These are phyloP conservation scores for Isabelozyma pseudorhagii DNA, from an alignment of 805 yeast species.

Conservation along the genomic window DNA sequence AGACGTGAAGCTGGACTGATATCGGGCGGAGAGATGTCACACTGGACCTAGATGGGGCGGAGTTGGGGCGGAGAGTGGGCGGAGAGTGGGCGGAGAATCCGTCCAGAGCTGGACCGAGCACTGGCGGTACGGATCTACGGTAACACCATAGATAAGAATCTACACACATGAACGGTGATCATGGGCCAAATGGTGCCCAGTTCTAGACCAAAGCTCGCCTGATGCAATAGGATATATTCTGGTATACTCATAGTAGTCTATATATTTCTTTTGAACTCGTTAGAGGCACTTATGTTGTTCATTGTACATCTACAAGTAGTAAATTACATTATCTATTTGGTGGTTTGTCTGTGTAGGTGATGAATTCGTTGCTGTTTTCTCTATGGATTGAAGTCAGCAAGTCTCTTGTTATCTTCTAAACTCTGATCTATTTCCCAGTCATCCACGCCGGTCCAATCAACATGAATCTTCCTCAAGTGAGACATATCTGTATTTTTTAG, in stretches of 20 bases:
- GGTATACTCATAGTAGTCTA: too few relatives aligned
- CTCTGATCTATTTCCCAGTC: slow-evolving; percentile 30
- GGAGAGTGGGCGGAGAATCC: not conserved
- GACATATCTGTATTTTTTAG: slow-evolving; percentile 74
- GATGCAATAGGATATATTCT: too few relatives aligned
- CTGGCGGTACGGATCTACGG: not conserved
- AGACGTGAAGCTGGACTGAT: not conserved
- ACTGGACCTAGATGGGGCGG: not conserved
- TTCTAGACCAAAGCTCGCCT: too few relatives aligned
- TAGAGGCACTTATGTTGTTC: too few relatives aligned
- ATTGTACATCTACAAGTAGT: too few relatives aligned
- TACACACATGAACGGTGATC: too few relatives aligned
- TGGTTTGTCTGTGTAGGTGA: too few relatives aligned
- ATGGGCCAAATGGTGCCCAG: too few relatives aligned
- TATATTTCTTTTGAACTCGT: too few relatives aligned
- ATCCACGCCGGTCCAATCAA: slow-evolving; percentile 71
- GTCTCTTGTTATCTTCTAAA: slow-evolving; percentile 24
- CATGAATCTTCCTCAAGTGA: slow-evolving; percentile 45
- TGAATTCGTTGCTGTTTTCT: not conserved
- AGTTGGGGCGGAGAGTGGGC: not conserved
- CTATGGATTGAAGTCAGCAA: slow-evolving; percentile 42
- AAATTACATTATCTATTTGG: too few relatives aligned
- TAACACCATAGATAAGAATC: too few relatives aligned
- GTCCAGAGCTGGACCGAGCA: not conserved
- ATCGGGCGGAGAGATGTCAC: not conserved